These are phyloP conservation scores for Penicillium maclennaniae DNA, from an alignment of 495 filamentous ascomycete species.

Conservation along the genomic window DNA sequence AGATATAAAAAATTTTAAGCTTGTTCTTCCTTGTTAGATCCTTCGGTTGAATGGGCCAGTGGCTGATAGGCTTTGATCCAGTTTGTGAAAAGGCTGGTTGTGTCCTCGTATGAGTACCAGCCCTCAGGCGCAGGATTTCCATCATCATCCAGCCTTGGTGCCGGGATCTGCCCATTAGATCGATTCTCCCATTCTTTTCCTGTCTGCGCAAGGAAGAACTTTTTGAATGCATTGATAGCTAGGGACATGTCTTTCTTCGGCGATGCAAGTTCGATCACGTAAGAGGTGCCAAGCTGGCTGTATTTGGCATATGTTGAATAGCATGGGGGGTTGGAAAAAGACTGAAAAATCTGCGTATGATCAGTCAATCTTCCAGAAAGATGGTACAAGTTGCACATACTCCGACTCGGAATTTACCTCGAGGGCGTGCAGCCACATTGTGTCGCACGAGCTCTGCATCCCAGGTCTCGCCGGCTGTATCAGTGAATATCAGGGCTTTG, in stretches of 20 bases:
- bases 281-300: conserved; percentile 24
- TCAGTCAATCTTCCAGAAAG: background rate
- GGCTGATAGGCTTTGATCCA: conserved; percentile 14
- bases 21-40: background rate
- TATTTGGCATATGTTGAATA: conserved; percentile 44
- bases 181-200: conserved; percentile 55
- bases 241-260: conserved; percentile 23
- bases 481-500: background rate
- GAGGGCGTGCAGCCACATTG: background rate
- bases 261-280: conserved; percentile 29
- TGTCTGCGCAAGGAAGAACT: conserved; percentile 54
- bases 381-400: conserved; percentile 17
- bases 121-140: conserved; percentile 32
- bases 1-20: too few species aligned
- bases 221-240: conserved; percentile 47
- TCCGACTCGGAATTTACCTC: conserved; percentile 27
- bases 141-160: conserved; percentile 16
- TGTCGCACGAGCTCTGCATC: conserved; percentile 2
- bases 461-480: conserved; percentile 9
- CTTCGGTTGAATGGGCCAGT: background rate
- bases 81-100: conserved; percentile 16
- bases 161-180: conserved; percentile 9
- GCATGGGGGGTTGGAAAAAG: conserved; percentile 38
- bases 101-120: conserved; percentile 31
- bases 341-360: conserved; percentile 48